Conservation (phyloP, 2,329 filamentous ascomycete genomes). For the Paracoccidioides lutzii region DNA sequence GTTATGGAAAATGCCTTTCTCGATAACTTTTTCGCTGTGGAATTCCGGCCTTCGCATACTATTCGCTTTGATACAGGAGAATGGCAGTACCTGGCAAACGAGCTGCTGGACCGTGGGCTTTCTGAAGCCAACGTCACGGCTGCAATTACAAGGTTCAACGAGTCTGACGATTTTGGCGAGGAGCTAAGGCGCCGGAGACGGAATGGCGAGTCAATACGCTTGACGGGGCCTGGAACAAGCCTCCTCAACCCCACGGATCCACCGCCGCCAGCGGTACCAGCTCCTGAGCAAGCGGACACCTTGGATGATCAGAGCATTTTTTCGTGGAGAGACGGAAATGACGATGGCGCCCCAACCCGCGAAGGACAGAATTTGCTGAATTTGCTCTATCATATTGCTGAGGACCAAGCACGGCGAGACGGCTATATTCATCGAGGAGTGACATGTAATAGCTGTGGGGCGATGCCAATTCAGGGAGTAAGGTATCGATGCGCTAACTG, state of each 20-base stretch:
- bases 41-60: conserved; percentile 26
- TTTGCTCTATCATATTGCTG: conserved; percentile 80
- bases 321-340: conserved; percentile 32
- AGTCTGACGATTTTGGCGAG: conserved; percentile 25
- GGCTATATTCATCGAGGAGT: conserved; percentile 88
- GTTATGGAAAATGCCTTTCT: conserved; percentile 34
- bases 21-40: conserved; percentile 30
- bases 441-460: conserved; percentile 78
- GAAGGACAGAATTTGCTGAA: conserved; percentile 70
- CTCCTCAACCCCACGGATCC: conserved; percentile 4
- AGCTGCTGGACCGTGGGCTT: conserved; percentile 29
- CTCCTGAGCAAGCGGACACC: conserved; percentile 24
- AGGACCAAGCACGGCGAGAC: conserved; percentile 78
- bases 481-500: conserved; percentile 94
- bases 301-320: conserved; percentile 34
- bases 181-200: conserved; percentile 28
- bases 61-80: conserved; percentile 23
- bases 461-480: conserved; percentile 79
- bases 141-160: conserved; percentile 27
- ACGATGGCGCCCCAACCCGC: conserved; percentile 27
- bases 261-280: conserved; percentile 17
- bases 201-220: conserved; percentile 27
- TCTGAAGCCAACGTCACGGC: conserved; percentile 23
- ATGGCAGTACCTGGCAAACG: conserved; percentile 25
- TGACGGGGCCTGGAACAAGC: conserved; percentile 14